Percentiles rank a stretch among this genome's conserved stretches.
Evolutionary conservation across 169 alveolate genomes (phyloP).

Genomic region (Babesia sp.): DNA sequence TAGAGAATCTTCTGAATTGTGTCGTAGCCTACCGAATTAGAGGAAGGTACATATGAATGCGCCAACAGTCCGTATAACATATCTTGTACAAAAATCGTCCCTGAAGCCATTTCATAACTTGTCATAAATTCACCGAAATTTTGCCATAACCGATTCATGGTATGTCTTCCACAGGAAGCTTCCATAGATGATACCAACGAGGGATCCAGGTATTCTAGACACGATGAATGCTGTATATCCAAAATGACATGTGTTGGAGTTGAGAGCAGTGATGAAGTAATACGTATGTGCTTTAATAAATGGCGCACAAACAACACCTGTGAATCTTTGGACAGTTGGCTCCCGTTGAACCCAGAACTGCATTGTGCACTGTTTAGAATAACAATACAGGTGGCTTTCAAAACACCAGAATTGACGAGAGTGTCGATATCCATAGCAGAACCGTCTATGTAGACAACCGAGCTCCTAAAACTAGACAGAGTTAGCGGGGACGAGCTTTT

Average conservation of each 20-base stretch:
- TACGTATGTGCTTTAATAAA: slow-evolving; percentile 17
- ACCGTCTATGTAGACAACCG: slow-evolving; percentile 72
- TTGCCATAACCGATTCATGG: slow-evolving; percentile 76
- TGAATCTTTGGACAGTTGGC: slow-evolving; percentile 50
- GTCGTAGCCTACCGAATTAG: slow-evolving; percentile 70
- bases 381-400: slow-evolving; percentile 43
- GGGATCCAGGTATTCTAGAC: slow-evolving; percentile 79
- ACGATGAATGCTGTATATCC: slow-evolving; percentile 73
- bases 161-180: slow-evolving; percentile 67
- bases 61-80: slow-evolving; percentile 78
- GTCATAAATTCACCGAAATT: slow-evolving; percentile 78
- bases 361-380: slow-evolving; percentile 47
- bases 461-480: slow-evolving; percentile 46
- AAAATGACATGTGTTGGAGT: slow-evolving; percentile 52
- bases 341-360: slow-evolving; percentile 2
- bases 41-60: slow-evolving; percentile 71
- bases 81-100: slow-evolving; percentile 77
- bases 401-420: slow-evolving; percentile 66
- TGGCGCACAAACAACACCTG: slow-evolving; percentile 58
- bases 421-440: slow-evolving; percentile 66
- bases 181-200: slow-evolving; percentile 71
- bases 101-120: slow-evolving; percentile 78
- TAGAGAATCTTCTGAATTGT: slow-evolving; percentile 61
- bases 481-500: slow-evolving; percentile 28
- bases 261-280: background rate